Percentiles rank a stretch among this genome's conserved stretches.
Conservation (phyloP, 2,329 filamentous ascomycete species). For the Cladophialophora carrionii region DNA sequence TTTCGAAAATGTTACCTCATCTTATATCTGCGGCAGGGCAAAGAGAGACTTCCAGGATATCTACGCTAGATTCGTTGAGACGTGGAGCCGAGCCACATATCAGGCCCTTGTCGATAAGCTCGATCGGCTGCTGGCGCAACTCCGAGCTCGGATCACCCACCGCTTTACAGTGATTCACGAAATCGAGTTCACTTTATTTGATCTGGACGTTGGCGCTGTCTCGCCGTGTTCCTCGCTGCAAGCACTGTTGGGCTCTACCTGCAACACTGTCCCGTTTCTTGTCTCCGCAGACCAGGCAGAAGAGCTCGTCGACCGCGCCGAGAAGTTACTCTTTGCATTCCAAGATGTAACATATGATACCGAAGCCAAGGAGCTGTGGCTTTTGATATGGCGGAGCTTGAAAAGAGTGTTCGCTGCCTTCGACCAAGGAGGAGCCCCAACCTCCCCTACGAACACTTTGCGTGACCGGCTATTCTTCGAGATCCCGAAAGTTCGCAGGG, state of each 20-base stretch:
- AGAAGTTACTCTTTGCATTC: conserved; percentile 16
- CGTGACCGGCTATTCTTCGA: conserved; percentile 28
- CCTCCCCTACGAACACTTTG: conserved; percentile 8
- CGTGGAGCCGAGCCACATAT: conserved; percentile 12
- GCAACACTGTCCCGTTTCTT: neutral
- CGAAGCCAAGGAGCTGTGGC: conserved; percentile 28
- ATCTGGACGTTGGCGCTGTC: conserved; percentile 15
- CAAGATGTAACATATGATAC: conserved; percentile 26
- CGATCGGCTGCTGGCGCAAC: neutral
- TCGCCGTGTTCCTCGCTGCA: conserved; percentile 5
- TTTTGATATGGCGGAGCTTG: conserved; percentile 31
- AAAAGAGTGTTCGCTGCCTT: conserved; percentile 24
- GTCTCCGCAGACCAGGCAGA: conserved; percentile 4
- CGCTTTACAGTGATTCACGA: conserved; percentile 9
- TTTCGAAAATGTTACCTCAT: conserved; percentile 9
- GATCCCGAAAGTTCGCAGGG: conserved; percentile 6
- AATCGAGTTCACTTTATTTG: conserved; percentile 16
- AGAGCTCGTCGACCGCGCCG: conserved; percentile 9
- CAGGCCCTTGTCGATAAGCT: conserved; percentile 14
- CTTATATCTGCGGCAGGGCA: neutral
- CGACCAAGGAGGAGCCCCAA: conserved; percentile 7
- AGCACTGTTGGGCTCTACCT: neutral
- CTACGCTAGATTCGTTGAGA: conserved; percentile 12
- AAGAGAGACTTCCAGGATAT: conserved; percentile 1
- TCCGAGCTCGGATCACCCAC: conserved; percentile 6